phyloP scores from a whole-genome alignment of 192 early-diverging fungal genomes.

The Podila epigama region DNA sequence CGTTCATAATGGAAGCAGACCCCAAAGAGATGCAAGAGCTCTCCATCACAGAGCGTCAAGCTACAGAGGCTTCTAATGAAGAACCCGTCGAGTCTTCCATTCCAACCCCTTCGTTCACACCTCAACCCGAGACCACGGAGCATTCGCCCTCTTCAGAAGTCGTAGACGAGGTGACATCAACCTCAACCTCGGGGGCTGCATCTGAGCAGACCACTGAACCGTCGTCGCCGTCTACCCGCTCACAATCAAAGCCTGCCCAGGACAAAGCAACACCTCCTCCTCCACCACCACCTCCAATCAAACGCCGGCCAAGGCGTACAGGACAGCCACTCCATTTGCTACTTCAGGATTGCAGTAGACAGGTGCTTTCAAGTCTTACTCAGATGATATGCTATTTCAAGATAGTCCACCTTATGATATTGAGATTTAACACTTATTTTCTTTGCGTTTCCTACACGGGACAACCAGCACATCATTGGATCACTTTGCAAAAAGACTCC shows the following conservation, averaged over 20 bases:
- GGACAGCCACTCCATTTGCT: conserved; percentile 48
- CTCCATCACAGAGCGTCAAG: background rate
- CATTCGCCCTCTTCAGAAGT: background rate
- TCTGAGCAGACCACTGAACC: background rate
- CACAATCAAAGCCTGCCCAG: background rate
- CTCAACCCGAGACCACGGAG: conserved; percentile 3
- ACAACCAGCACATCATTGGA: conserved; percentile 50
- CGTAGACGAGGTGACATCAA: background rate
- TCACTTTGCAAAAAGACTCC: conserved; percentile 52
- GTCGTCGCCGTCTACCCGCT: background rate
- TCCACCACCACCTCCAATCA: conserved; percentile 14
- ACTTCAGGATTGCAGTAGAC: conserved; percentile 46
- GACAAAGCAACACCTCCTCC: conserved; percentile 7
- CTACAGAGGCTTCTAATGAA: background rate
- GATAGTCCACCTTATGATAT: background rate
- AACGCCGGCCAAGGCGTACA: conserved; percentile 36
- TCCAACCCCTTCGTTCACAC: background rate
- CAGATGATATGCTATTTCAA: background rate
- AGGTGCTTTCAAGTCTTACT: conserved; percentile 13
- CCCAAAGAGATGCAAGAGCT: background rate
- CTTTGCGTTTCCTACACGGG: background rate
- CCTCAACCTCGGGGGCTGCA: background rate
- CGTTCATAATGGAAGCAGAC: background rate
- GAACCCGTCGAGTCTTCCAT: conserved; percentile 12
- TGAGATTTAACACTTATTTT: background rate